Evolutionary conservation across 2,329 filamentous ascomycete genomes (phyloP).

Genomic region (Hypoxylon sp.): DNA sequence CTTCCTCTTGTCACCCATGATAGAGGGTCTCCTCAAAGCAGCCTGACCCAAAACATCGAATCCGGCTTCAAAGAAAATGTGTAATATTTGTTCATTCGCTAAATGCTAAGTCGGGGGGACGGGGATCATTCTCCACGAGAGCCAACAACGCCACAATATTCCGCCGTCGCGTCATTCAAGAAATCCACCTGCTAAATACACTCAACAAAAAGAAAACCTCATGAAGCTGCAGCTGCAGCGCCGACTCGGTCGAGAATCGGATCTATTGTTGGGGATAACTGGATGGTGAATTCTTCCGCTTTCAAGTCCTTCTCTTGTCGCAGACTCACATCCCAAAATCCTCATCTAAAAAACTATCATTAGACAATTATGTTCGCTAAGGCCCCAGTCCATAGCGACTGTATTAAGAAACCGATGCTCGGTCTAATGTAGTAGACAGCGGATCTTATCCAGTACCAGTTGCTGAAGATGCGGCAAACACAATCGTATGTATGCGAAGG

Average conservation of each 20-base stretch:
- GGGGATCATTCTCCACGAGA: slow-evolving; percentile 17
- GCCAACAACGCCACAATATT: slow-evolving; percentile 27
- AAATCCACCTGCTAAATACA: slow-evolving; percentile 18
- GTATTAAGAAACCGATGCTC: slow-evolving; percentile 31
- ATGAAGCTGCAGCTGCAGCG: slow-evolving; percentile 16
- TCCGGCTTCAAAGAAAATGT: slow-evolving; percentile 1
- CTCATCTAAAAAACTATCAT: slow-evolving; percentile 40
- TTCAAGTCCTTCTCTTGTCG: not conserved
- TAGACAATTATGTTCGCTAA: slow-evolving; percentile 48
- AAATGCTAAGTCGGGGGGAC: slow-evolving; percentile 12
- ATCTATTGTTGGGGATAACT: slow-evolving; percentile 7
- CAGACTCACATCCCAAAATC: slow-evolving; percentile 3
- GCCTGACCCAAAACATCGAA: not conserved
- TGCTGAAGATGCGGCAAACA: slow-evolving; percentile 23
- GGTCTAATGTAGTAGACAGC: slow-evolving; percentile 31
- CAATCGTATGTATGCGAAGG: slow-evolving; percentile 24
- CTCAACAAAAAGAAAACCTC: slow-evolving; percentile 15
- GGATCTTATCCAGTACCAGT: slow-evolving; percentile 26
- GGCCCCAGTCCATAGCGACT: slow-evolving; percentile 34
- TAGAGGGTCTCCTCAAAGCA: not conserved
- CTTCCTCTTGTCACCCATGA: not conserved
- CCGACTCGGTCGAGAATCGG: not conserved
- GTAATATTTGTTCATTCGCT: slow-evolving; percentile 28
- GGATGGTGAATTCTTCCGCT: not conserved
- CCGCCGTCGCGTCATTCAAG: slow-evolving; percentile 20